Percentiles rank a stretch among this genome's conserved stretches.
Conservation (phyloP, 768 basidiomycete genomes). For the Peribolospora baueri region DNA sequence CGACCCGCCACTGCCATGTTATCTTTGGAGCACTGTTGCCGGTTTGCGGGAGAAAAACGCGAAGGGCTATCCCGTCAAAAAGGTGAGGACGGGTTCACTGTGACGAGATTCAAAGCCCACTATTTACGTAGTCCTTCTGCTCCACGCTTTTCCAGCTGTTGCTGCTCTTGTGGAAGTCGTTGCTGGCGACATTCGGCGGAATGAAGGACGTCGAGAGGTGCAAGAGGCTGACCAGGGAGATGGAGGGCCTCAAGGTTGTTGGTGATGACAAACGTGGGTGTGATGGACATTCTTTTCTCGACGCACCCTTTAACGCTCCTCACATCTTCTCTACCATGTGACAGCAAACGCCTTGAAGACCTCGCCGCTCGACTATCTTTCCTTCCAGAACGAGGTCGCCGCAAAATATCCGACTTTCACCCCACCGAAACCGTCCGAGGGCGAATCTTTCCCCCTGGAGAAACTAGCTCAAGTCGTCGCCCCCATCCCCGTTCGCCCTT, state of each 20-base stretch:
- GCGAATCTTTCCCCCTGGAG: conserved; percentile 17
- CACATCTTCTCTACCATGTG: neutral
- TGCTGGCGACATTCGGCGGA: conserved; percentile 79
- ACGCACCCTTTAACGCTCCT: neutral
- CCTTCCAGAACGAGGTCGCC: conserved; percentile 68
- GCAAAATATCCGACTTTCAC: conserved; percentile 91
- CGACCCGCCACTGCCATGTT: conserved; percentile 79
- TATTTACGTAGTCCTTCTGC: neutral
- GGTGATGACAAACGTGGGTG: neutral
- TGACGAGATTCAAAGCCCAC: too few relatives aligned
- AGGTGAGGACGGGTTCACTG: conserved; percentile 27
- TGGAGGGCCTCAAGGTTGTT: conserved; percentile 34
- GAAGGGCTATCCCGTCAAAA: conserved; percentile 91
- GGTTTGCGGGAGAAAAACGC: conserved; percentile 76
- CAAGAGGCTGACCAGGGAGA: conserved; percentile 61
- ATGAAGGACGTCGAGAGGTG: conserved; percentile 60
- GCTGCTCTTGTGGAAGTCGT: conserved; percentile 77
- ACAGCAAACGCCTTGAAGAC: conserved; percentile 34
- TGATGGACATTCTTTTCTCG: neutral
- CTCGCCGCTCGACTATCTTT: conserved; percentile 67
- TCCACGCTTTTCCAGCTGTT: conserved; percentile 35
- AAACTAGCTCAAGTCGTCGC: conserved; percentile 65
- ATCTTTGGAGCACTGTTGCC: conserved; percentile 72
- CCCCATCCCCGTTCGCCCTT: conserved; percentile 71
- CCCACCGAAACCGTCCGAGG: conserved; percentile 25